phyloP scores from a whole-genome alignment of 2,329 filamentous ascomycete species.

The Pseudocercospora fuligena region DNA sequence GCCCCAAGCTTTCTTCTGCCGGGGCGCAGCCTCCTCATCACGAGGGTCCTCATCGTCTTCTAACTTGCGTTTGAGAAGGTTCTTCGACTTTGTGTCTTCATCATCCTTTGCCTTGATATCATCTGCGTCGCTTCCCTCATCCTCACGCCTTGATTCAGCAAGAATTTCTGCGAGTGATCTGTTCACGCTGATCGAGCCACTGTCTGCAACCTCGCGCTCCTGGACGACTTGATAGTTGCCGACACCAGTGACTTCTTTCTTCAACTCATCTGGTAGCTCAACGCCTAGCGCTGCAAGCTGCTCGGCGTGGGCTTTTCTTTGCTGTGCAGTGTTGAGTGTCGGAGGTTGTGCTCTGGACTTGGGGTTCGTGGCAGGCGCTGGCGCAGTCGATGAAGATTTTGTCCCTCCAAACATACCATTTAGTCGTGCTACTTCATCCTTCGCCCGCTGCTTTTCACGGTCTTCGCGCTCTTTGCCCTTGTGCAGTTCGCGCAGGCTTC shows the following conservation, averaged over 20 bases:
- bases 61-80: slow-evolving; percentile 66
- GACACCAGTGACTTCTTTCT: slow-evolving; percentile 81
- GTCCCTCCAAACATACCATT: slow-evolving; percentile 71
- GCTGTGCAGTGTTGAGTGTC: slow-evolving; percentile 60
- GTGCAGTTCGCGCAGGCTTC: slow-evolving; percentile 87
- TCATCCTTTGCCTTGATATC: slow-evolving; percentile 51
- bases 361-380: slow-evolving; percentile 31
- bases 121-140: slow-evolving; percentile 48
- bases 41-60: slow-evolving; percentile 67
- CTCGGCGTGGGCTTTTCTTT: slow-evolving; percentile 81
- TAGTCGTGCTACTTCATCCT: slow-evolving; percentile 81
- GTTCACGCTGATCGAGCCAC: slow-evolving; percentile 23
- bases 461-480: slow-evolving; percentile 79
- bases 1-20: slow-evolving; percentile 49
- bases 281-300: slow-evolving; percentile 89
- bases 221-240: slow-evolving; percentile 83
- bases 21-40: slow-evolving; percentile 52
- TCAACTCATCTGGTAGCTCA: slow-evolving; percentile 76
- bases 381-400: slow-evolving; percentile 39
- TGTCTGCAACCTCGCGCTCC: slow-evolving; percentile 44
- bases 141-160: slow-evolving; percentile 47
- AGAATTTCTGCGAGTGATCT: slow-evolving; percentile 53
- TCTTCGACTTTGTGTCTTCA: slow-evolving; percentile 52
- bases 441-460: slow-evolving; percentile 77
- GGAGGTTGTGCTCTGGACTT: slow-evolving; percentile 35